phyloP scores from a whole-genome alignment of 2,329 filamentous ascomycete genomes.

The Cadophora gregata region DNA sequence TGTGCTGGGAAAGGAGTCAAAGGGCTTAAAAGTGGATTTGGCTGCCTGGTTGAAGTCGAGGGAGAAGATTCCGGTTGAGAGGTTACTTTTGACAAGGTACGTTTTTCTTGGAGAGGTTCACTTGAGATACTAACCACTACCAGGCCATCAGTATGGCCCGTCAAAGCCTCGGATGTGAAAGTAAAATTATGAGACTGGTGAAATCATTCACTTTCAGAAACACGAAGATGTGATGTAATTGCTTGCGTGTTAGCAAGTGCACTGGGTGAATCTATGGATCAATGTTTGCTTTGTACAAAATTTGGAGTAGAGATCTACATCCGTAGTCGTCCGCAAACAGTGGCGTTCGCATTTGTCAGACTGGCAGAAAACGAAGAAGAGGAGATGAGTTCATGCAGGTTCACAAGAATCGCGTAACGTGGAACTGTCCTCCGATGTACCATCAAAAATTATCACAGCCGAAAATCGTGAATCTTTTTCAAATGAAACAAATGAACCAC shows the following conservation, averaged over 20 bases:
- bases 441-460: background rate
- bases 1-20: conserved; percentile 51
- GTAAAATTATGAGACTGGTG: conserved; percentile 14
- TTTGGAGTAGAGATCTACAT: conserved; percentile 19
- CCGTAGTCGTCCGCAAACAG: conserved; percentile 7
- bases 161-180: conserved; percentile 20
- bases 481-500: background rate
- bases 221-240: background rate
- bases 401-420: conserved; percentile 4
- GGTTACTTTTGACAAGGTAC: conserved; percentile 46
- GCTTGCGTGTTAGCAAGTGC: background rate
- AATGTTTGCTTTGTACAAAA: conserved; percentile 34
- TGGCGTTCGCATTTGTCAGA: conserved; percentile 22
- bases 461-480: background rate
- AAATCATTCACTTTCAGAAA: background rate
- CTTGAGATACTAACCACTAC: conserved; percentile 25
- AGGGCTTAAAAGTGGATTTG: conserved; percentile 47
- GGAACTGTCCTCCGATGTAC: background rate
- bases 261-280: background rate
- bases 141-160: conserved; percentile 43
- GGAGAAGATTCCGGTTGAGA: conserved; percentile 41
- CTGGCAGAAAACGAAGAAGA: background rate
- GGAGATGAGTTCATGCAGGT: background rate
- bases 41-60: conserved; percentile 48
- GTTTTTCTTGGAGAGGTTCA: background rate